Evolutionary conservation across 2,329 filamentous ascomycete species (phyloP).

Genomic region (Epichloe sibirici): DNA sequence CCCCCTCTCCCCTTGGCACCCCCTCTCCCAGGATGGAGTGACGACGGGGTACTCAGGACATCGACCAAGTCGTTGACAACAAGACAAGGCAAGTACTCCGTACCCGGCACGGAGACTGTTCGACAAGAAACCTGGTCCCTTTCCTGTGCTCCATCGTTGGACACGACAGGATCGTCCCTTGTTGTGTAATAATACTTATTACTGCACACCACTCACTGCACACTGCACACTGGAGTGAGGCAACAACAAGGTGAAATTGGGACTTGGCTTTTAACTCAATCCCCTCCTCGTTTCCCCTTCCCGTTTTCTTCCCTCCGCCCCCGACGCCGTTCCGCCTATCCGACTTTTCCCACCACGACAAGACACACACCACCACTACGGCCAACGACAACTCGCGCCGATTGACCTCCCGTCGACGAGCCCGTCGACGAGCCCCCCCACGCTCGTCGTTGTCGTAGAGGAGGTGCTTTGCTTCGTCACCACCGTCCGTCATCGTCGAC

Average conservation of each 20-base stretch:
- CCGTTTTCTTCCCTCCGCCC: constrained; percentile 5
- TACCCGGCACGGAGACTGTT: constrained; percentile 6
- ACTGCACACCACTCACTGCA: not conserved
- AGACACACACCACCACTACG: constrained; percentile 4
- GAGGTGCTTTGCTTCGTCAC: constrained; percentile 5
- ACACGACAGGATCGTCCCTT: constrained; percentile 8
- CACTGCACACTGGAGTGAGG: too few relatives aligned
- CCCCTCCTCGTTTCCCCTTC: constrained; percentile 9
- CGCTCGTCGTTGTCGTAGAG: constrained; percentile 7
- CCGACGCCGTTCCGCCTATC: constrained; percentile 4
- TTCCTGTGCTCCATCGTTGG: constrained; percentile 4
- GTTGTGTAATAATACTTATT: not conserved
- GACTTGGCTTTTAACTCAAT: constrained; percentile 5
- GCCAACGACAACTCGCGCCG: constrained; percentile 4
- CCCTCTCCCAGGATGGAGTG: not conserved
- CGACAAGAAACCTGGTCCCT: constrained; percentile 3
- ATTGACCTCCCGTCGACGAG: constrained; percentile 2
- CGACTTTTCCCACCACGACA: constrained; percentile 1
- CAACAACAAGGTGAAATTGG: not conserved
- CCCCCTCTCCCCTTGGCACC: not conserved
- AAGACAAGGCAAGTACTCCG: not conserved
- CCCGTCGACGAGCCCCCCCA: constrained; percentile 1
- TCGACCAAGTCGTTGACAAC: constrained; percentile 6
- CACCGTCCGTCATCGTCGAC: constrained; percentile 9
- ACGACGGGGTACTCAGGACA: constrained; percentile 2